These are phyloP conservation scores for Tilletia caries DNA, from an alignment of 1,284 basidiomycete genomes.

Conservation along the genomic window DNA sequence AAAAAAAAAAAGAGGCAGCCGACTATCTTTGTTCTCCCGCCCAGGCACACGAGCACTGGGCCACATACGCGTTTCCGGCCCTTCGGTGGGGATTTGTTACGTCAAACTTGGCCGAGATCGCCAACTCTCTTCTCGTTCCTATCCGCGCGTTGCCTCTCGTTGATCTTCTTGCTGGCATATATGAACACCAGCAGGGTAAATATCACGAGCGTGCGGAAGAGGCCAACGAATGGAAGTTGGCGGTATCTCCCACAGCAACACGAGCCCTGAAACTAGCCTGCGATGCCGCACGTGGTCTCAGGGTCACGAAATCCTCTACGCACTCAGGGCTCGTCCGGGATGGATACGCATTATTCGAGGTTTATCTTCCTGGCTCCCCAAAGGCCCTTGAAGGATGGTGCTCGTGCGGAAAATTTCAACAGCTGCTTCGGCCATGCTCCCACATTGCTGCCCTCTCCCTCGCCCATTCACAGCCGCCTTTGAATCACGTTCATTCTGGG, in stretches of 20 bases:
- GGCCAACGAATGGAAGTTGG: background rate
- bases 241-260: background rate
- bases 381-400: background rate
- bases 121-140: background rate
- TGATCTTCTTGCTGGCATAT: background rate
- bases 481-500: background rate
- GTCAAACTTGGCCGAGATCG: constrained; percentile 4
- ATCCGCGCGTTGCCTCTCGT: background rate
- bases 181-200: background rate
- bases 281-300: background rate
- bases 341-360: background rate
- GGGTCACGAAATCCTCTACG: background rate
- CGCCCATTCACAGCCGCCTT: background rate
- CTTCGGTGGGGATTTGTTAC: background rate
- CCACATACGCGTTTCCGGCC: background rate
- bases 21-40: background rate
- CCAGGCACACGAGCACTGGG: background rate
- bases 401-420: background rate
- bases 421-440: background rate
- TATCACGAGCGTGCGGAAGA: background rate
- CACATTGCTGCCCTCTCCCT: background rate
- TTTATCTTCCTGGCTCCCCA: background rate
- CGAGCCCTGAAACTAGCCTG: background rate
- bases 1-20: background rate
- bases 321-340: background rate